Evolutionary conservation across 139 green algal species (phyloP), one percentile per base, ranked within the genome.

Genomic region (Pleodorina starrii): DNA sequence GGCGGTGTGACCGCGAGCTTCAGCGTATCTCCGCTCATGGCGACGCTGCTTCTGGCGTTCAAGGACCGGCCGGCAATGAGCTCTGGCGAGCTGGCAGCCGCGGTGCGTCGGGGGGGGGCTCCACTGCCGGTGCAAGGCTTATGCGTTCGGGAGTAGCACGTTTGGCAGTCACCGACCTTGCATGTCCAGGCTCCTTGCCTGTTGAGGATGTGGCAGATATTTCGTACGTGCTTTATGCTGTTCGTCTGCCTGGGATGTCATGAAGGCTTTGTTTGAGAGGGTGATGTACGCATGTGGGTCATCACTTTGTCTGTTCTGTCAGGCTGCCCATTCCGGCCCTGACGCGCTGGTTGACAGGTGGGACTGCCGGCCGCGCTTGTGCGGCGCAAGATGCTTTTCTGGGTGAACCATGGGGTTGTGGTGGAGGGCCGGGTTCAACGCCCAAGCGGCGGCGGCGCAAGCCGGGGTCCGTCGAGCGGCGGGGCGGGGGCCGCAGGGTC

Each of bases 331-430:
- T 60, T 17, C 51, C 17, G 51, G 17, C 17, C 51, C 14, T 60
- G 51, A 60, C 17, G 14, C 17, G 5, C 54, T 66, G 54, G 29
- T 66, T 66, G 35, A 5, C 68, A 88, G 60, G 73, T 99, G 76
- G 91, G 93, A 0, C 54, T 98, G 43, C 69, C 91, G 0, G 36
- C 83, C n/a, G 75, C 90, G 3, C 74, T 93, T 35, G 89, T 99
- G 57, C 90, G 95, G 5, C 85, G 88, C 54, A 96, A 95, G 51
- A 91, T 94, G 36, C 75, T 96, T 25, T 97, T 98, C 79, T 99
- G 97, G 97, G 92, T 99, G 40, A 97, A 97, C 69, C 93, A 97
- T 63, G 97, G 97, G 0, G 86, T 97, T 38, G 72, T 98, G 35
- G 35, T 90, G 42, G 95, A 97, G 91, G 69, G 75, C 35, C 90